Evolutionary conservation across 2,329 filamentous ascomycete genomes (phyloP).

Genomic region (Scedosporium boydii): DNA sequence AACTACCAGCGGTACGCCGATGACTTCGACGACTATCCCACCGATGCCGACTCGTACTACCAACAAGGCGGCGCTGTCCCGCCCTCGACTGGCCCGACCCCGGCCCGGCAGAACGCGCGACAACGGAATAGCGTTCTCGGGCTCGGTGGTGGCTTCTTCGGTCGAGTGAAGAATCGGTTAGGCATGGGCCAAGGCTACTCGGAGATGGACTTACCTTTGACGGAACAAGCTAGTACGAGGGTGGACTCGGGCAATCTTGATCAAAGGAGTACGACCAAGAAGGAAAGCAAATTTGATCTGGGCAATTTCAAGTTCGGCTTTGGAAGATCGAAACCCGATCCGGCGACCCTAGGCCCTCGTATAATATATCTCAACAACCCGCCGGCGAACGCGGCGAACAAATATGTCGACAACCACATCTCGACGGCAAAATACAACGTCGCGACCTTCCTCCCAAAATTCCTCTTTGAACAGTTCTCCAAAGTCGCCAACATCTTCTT

Average conservation of each 20-base stretch:
- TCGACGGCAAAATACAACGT: slow-evolving; percentile 97
- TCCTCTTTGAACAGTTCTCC: slow-evolving; percentile 95
- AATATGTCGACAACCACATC: slow-evolving; percentile 93
- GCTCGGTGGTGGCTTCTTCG: slow-evolving; percentile 78
- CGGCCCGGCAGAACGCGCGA: slow-evolving; percentile 43
- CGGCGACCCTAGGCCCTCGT: slow-evolving; percentile 80
- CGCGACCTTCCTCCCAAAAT: slow-evolving; percentile 89
- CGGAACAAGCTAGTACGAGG: slow-evolving; percentile 50
- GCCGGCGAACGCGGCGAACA: slow-evolving; percentile 78
- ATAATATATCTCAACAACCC: slow-evolving; percentile 96
- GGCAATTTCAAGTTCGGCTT: slow-evolving; percentile 90
- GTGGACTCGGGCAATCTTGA: slow-evolving; percentile 29
- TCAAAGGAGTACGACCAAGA: slow-evolving; percentile 25
- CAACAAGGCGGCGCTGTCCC: slow-evolving; percentile 58
- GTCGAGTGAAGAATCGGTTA: slow-evolving; percentile 79
- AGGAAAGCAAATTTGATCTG: slow-evolving; percentile 53
- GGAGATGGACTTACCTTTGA: slow-evolving; percentile 95
- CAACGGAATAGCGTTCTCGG: slow-evolving; percentile 84
- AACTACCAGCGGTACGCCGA: slow-evolving; percentile 90
- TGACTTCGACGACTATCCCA: slow-evolving; percentile 72
- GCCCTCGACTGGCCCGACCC: slow-evolving; percentile 9
- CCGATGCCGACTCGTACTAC: slow-evolving; percentile 74
- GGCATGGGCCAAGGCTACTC: slow-evolving; percentile 86
- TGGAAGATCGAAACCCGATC: slow-evolving; percentile 74
- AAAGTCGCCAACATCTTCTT: slow-evolving; percentile 99